phyloP scores from a whole-genome alignment of 345 rosid species.

The Hibiscus trionum region DNA sequence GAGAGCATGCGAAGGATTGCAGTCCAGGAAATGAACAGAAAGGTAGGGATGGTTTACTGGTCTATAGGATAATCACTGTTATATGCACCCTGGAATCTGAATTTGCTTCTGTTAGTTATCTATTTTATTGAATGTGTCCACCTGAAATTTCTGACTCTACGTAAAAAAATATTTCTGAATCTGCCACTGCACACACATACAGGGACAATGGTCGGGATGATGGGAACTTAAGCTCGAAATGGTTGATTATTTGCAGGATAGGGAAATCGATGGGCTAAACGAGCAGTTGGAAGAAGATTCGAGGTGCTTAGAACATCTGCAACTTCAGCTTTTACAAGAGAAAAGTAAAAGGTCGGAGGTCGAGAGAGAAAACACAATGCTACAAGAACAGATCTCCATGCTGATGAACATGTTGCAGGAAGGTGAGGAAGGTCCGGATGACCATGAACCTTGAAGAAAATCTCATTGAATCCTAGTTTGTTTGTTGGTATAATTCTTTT shows the following conservation, averaged over 20 bases:
- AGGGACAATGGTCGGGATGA: not conserved
- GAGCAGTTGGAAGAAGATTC: slow-evolving; percentile 92
- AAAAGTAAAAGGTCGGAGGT: slow-evolving; percentile 65
- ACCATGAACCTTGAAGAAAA: slow-evolving; percentile 33
- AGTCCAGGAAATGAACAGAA: slow-evolving; percentile 91
- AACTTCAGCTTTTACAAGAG: slow-evolving; percentile 73
- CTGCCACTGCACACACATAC: not conserved
- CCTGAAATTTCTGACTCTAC: no score
- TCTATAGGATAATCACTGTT: not conserved
- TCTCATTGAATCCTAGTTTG: not conserved
- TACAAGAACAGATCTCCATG: slow-evolving; percentile 76
- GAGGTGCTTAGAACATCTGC: slow-evolving; percentile 72
- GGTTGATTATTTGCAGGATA: slow-evolving; percentile 47
- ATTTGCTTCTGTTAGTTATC: no score
- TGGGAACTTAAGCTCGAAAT: not conserved
- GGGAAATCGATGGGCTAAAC: slow-evolving; percentile 77
- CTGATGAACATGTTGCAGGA: slow-evolving; percentile 77
- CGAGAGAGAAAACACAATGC: slow-evolving; percentile 73
- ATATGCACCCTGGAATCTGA: no score
- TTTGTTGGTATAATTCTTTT: slow-evolving; percentile 27
- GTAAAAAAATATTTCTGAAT: no score
- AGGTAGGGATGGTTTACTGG: slow-evolving; percentile 31
- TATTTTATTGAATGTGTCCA: no score
- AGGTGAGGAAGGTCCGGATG: slow-evolving; percentile 41
- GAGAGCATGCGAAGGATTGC: slow-evolving; percentile 98